Conservation (phyloP, 306 rosid species). For the Albizia julibrissin region DNA sequence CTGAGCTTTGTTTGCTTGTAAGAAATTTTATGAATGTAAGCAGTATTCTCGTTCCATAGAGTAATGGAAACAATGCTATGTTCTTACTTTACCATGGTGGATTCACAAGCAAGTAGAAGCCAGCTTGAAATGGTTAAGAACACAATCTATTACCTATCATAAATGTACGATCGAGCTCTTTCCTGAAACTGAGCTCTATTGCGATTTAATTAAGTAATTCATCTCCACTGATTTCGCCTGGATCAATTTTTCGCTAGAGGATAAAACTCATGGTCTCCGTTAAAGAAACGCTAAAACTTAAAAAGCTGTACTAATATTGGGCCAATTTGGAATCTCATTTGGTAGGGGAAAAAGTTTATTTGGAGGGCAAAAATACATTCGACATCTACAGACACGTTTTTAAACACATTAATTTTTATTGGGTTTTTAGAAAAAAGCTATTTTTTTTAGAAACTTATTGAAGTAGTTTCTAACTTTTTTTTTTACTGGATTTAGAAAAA, state of each 20-base stretch:
- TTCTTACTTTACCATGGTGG: neutral
- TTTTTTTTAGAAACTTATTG: too few relatives aligned
- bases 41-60: neutral
- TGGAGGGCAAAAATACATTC: too few relatives aligned
- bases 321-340: too few relatives aligned
- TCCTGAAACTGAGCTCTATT: neutral
- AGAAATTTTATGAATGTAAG: neutral
- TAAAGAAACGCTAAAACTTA: neutral
- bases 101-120: neutral
- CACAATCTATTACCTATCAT: neutral
- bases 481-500: too few relatives aligned
- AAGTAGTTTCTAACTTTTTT: too few relatives aligned
- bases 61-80: neutral
- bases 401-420: too few relatives aligned
- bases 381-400: too few relatives aligned
- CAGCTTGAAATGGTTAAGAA: neutral
- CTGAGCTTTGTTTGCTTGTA: constrained; percentile 50
- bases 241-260: neutral
- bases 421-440: too few relatives aligned
- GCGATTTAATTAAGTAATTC: neutral
- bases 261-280: neutral
- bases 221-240: neutral
- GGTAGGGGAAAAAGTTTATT: too few relatives aligned
- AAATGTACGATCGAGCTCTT: neutral
- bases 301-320: too few relatives aligned